A percentile compares a stretch with the other conserved stretches of the same genome.
Conservation (phyloP, 768 basidiomycete genomes). For the Naematelia aurantialba region DNA sequence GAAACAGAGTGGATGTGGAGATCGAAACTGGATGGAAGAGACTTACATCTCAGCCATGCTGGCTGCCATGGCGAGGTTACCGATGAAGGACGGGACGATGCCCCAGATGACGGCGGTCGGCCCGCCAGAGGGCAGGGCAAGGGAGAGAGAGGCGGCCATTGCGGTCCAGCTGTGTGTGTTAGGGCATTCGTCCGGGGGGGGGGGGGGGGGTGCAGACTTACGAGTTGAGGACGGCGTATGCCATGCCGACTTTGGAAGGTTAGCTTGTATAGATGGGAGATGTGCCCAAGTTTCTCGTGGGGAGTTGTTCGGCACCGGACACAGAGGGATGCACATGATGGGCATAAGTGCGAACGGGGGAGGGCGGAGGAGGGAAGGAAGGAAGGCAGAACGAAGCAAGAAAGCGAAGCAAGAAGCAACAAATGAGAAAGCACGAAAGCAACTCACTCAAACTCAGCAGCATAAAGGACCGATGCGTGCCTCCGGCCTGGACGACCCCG, state of each 20-base stretch:
- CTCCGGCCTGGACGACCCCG: not conserved
- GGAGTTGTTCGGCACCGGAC: too few species aligned
- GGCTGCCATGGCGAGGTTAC: constrained; percentile 37
- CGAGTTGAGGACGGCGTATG: constrained; percentile 40
- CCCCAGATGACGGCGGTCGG: constrained; percentile 41
- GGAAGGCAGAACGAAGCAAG: too few species aligned
- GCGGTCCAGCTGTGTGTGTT: constrained; percentile 26
- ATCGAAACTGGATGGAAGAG: too few species aligned
- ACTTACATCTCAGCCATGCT: constrained; percentile 38
- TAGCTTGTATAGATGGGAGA: too few species aligned
- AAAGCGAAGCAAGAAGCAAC: too few species aligned
- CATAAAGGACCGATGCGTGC: not conserved
- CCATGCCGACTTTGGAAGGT: constrained; percentile 26
- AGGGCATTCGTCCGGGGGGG: not conserved
- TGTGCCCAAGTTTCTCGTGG: too few species aligned
- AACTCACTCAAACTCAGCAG: not conserved
- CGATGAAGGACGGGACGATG: constrained; percentile 34
- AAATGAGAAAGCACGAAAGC: too few species aligned
- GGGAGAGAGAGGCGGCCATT: constrained; percentile 34
- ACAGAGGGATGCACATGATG: too few species aligned
- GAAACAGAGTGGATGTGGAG: too few species aligned
- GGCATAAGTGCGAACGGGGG: too few species aligned
- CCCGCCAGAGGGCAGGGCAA: constrained; percentile 38
- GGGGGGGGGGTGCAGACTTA: not conserved
- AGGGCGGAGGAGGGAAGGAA: too few species aligned